Evolutionary conservation across 106 monocot species (phyloP).

Genomic region (Dendrobium huoshanense): DNA sequence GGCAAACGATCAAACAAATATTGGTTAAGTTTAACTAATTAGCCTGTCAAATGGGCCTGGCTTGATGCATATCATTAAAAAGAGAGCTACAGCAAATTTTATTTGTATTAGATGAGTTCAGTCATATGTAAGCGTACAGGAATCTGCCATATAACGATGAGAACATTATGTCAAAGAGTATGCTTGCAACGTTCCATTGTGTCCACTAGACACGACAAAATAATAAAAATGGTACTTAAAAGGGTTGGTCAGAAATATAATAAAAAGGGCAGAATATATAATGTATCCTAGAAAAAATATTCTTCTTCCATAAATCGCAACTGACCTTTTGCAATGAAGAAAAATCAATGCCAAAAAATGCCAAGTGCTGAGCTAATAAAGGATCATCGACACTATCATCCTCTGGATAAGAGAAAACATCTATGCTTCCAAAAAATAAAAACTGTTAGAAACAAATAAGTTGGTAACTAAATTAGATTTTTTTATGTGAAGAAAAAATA

Average conservation of each 20-base stretch:
- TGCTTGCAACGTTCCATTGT: too few relatives aligned
- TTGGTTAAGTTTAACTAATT: background rate
- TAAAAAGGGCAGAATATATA: background rate
- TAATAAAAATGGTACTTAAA: background rate
- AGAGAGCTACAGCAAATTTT: background rate
- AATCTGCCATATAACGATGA: background rate
- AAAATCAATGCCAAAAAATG: slow-evolving; percentile 97
- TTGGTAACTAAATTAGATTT: background rate
- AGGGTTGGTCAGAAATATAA: background rate
- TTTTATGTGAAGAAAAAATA: background rate
- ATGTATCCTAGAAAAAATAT: background rate
- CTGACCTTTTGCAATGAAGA: slow-evolving; percentile 90
- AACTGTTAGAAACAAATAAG: background rate
- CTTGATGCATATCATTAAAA: background rate
- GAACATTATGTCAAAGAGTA: too few relatives aligned
- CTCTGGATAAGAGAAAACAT: slow-evolving; percentile 99
- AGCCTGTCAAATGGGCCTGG: background rate
- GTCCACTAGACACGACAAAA: background rate
- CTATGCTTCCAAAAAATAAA: slow-evolving; percentile 57
- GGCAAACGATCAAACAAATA: background rate
- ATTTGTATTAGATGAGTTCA: background rate
- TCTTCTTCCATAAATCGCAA: background rate
- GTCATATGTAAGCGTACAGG: background rate
- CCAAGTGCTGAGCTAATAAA: slow-evolving; percentile 85
- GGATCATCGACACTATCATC: slow-evolving; percentile 97